Base-by-base conservation (phyloP, 2,329 filamentous ascomycete genomes). In the Apiospora phragmitis region DNA sequence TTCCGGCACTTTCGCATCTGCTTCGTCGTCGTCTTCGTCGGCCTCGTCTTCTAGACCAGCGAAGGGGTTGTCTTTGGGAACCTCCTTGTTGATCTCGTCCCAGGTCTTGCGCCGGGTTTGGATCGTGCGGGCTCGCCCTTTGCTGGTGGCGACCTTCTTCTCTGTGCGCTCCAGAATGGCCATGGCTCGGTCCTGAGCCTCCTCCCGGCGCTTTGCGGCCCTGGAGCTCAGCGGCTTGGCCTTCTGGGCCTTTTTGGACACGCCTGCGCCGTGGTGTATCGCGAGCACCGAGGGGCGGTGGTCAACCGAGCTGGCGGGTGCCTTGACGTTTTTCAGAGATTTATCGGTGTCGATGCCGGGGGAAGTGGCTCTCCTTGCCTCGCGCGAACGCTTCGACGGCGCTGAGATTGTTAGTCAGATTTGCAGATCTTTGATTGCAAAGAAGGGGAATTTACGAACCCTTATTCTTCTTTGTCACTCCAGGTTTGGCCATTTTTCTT, bases 311-410 rank as follows among this genome's bases (percentile, higher is more conserved):
- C 86, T 82, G 26, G 81, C 73, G 1, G 89, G 88, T 14, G 86
- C 84, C 72, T 86, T 83, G 71, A 87, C 81, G 47, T 89, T 83
- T 78, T 92, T 92, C 29, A 93, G 85, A 8, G 91, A 92, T 81
- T 93, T 93, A 85, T 93, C 91, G 59, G 89, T 88, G 81, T 93
- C 83, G 80, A 93, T 90, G 76, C 90, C 86, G 35, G 92, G 91
- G 4, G 91, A 92, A 21, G 89, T 89, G 65, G 90, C 92, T 74
- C 93, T 90, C 77, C 92, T 89, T 51, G 92, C 92, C 71, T 92
- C 92, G 74, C 93, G 91, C 69, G 93, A 95, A 83, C 91, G 92
- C 71, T 90, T 81, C 5, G 92, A 93, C 49, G 85, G 85, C 69
- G 84, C 90, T 93, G 77, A 24, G 18, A 26, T 24, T 9, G 62